phyloP scores from a whole-genome alignment of 2,329 filamentous ascomycete species.

The Eutypa lata region DNA sequence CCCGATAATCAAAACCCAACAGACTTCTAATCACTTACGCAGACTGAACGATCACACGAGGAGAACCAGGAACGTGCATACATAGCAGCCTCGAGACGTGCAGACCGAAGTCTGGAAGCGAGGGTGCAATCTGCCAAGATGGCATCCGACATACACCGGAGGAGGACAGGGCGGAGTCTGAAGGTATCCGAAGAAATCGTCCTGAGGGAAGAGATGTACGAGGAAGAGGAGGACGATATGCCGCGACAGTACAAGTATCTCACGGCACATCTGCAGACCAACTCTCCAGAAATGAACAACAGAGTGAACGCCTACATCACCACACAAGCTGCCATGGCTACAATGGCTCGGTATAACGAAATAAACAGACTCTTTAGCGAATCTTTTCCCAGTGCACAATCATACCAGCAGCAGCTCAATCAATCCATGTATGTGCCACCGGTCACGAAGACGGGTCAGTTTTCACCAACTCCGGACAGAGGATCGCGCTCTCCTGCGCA shows the following conservation, averaged over 20 bases:
- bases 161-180: conserved; percentile 77
- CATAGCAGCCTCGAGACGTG: conserved; percentile 83
- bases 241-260: conserved; percentile 64
- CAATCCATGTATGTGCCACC: conserved; percentile 25
- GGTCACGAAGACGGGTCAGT: conserved; percentile 15
- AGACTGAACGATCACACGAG: conserved; percentile 74
- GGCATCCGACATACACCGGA: conserved; percentile 89
- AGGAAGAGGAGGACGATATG: conserved; percentile 84
- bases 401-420: conserved; percentile 27
- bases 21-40: conserved; percentile 15
- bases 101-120: conserved; percentile 83
- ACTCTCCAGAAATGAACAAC: conserved; percentile 58
- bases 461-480: conserved; percentile 11
- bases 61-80: conserved; percentile 87
- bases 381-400: conserved; percentile 39
- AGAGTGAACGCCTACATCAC: conserved; percentile 50
- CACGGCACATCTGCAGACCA: conserved; percentile 59
- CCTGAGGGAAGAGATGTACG: conserved; percentile 90
- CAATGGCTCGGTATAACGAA: conserved; percentile 41
- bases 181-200: conserved; percentile 85
- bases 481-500: conserved; percentile 1
- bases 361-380: conserved; percentile 46
- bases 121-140: conserved; percentile 81
- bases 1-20: neutral
- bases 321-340: conserved; percentile 41